phyloP scores from a whole-genome alignment of 495 filamentous ascomycete genomes.

The Hyaloscypha hepaticicola region DNA sequence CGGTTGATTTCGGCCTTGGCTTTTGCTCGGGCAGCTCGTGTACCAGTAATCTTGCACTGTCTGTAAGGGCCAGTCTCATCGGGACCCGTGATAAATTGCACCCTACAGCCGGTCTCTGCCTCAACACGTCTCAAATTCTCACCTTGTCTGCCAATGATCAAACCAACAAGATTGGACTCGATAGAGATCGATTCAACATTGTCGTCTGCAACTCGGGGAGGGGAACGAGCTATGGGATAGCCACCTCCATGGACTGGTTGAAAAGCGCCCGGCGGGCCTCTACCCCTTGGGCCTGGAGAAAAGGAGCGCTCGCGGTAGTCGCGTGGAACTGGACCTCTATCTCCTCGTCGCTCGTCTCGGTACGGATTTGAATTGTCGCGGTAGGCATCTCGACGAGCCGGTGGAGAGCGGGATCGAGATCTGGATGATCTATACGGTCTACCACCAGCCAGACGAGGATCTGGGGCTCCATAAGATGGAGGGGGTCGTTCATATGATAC shows the following conservation, averaged over 20 bases:
- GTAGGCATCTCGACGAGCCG: constrained; percentile 55
- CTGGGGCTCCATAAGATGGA: constrained; percentile 37
- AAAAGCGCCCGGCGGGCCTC: constrained; percentile 43
- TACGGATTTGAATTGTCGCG: constrained; percentile 74
- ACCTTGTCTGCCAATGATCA: constrained; percentile 81
- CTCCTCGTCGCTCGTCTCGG: constrained; percentile 71
- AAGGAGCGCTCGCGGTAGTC: constrained; percentile 64
- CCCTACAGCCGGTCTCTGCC: constrained; percentile 67
- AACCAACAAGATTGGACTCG: constrained; percentile 72
- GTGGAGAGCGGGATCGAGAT: constrained; percentile 69
- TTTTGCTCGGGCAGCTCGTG: constrained; percentile 59
- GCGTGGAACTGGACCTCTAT: constrained; percentile 48
- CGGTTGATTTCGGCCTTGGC: constrained; percentile 73
- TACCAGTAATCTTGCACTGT: constrained; percentile 75
- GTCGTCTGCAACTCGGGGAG: constrained; percentile 53
- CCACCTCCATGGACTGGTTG: constrained; percentile 38
- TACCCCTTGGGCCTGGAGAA: constrained; percentile 54
- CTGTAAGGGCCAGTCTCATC: constrained; percentile 64
- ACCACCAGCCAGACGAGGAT: constrained; percentile 38
- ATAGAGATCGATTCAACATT: constrained; percentile 72
- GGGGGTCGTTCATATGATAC: constrained; percentile 50
- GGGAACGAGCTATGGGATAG: constrained; percentile 49
- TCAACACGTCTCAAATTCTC: constrained; percentile 81
- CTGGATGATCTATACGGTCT: constrained; percentile 58
- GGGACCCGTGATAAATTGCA: constrained; percentile 77